Percentiles rank a stretch among this genome's conserved stretches.
Evolutionary conservation across 139 green algal species (phyloP).

Genomic region (Spirogloea muscicola): DNA sequence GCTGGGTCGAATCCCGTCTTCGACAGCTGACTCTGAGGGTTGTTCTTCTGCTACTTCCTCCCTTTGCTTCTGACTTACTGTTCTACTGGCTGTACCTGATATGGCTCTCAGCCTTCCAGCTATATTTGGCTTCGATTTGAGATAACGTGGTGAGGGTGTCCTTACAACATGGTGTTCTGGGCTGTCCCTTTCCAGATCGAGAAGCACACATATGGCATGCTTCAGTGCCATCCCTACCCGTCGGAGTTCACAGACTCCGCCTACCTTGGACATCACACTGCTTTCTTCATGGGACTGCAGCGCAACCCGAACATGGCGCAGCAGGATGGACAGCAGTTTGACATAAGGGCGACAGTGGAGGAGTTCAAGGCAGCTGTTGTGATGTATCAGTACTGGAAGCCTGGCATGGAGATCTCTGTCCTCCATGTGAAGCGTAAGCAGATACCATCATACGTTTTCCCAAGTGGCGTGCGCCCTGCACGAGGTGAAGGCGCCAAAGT

Average conservation of each 20-base stretch:
- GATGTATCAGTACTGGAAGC: slow-evolving; percentile 46
- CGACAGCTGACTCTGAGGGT: slow-evolving; percentile 64
- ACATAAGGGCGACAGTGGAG: slow-evolving; percentile 67
- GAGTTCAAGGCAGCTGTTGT: slow-evolving; percentile 62
- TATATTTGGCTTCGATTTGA: no score
- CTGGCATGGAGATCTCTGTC: slow-evolving; percentile 71
- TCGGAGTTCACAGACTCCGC: slow-evolving; percentile 50
- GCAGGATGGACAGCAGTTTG: slow-evolving; percentile 38
- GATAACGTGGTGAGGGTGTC: background rate
- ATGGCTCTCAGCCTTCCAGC: no score
- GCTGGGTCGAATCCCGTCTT: slow-evolving; percentile 79
- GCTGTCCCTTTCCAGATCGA: slow-evolving; percentile 53
- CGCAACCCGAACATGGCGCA: slow-evolving; percentile 53
- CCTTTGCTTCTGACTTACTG: no score
- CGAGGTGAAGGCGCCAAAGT: background rate
- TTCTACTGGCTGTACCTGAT: no score
- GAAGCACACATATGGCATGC: slow-evolving; percentile 44
- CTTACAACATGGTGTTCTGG: background rate
- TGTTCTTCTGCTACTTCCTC: no score
- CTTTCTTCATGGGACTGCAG: slow-evolving; percentile 72
- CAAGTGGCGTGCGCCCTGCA: slow-evolving; percentile 25
- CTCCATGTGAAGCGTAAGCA: slow-evolving; percentile 57
- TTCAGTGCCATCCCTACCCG: slow-evolving; percentile 66
- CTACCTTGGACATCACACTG: background rate
- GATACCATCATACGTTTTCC: slow-evolving; percentile 54